These are phyloP conservation scores for Tagetes patula DNA, from an alignment of 129 eudicot species.

Conservation along the genomic window DNA sequence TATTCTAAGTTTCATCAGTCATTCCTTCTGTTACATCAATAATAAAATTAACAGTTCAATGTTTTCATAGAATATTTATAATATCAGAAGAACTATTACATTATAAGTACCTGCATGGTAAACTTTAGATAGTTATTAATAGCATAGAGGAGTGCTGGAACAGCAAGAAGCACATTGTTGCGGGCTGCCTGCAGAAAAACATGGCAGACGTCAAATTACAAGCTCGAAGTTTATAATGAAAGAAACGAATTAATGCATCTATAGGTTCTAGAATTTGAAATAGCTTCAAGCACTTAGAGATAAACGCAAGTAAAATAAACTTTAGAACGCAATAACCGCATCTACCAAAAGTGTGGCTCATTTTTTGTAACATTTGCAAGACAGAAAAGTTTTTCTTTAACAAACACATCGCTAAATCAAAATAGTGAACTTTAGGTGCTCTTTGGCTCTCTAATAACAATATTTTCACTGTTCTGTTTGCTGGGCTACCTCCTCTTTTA, in stretches of 20 bases:
- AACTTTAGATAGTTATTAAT: constrained; percentile 93
- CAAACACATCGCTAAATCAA: neutral
- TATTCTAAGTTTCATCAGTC: constrained; percentile 20
- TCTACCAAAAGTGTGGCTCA: neutral
- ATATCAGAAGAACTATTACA: constrained; percentile 20
- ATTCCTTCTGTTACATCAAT: constrained; percentile 14
- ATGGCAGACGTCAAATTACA: constrained; percentile 19
- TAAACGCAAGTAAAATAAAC: constrained; percentile 10
- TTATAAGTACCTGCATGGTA: constrained; percentile 78
- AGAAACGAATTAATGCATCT: neutral
- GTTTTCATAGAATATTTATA: constrained; percentile 1
- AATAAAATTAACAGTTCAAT: neutral
- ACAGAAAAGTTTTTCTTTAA: neutral
- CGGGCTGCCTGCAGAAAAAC: constrained; percentile 88
- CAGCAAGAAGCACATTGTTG: constrained; percentile 93
- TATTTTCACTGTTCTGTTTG: neutral
- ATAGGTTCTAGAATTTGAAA: constrained; percentile 14
- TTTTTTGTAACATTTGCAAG: constrained; percentile 1
- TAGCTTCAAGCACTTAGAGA: constrained; percentile 7
- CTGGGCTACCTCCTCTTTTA: constrained; percentile 4
- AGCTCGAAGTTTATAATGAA: constrained; percentile 12
- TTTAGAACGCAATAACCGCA: constrained; percentile 11
- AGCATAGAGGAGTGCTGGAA: constrained; percentile 97
- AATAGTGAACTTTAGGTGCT: neutral
- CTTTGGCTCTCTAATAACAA: constrained; percentile 13